These are phyloP conservation scores for Xylariomycetidae sp. DNA, from an alignment of 2,329 filamentous ascomycete genomes.

Conservation along the genomic window DNA sequence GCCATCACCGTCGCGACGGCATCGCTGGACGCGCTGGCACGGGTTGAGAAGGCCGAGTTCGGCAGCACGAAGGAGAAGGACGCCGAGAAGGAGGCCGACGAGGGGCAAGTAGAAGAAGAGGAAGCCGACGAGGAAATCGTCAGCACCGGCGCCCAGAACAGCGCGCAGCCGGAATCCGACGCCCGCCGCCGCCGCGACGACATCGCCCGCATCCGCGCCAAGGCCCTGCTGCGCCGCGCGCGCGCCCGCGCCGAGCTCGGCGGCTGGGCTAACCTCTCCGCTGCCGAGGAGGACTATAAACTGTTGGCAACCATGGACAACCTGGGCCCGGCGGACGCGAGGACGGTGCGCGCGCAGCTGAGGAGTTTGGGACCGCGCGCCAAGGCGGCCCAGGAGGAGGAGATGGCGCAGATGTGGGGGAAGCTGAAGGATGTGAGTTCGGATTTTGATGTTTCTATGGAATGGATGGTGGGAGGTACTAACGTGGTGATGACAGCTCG, in stretches of 20 bases:
- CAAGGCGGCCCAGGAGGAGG: conserved; percentile 74
- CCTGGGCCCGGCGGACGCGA: conserved; percentile 59
- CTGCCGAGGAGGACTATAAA: conserved; percentile 76
- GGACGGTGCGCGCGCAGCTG: conserved; percentile 62
- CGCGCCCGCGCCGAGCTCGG: conserved; percentile 64
- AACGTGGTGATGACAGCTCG: conserved; percentile 48
- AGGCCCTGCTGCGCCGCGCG: conserved; percentile 75
- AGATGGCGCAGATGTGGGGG: conserved; percentile 96
- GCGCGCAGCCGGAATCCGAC: conserved; percentile 30
- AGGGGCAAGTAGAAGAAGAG: conserved; percentile 18
- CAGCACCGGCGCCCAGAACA: conserved; percentile 49
- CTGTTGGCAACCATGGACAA: conserved; percentile 51
- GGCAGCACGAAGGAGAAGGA: conserved; percentile 27
- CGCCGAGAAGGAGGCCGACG: background rate
- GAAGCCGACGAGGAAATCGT: conserved; percentile 52
- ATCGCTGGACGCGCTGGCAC: conserved; percentile 67
- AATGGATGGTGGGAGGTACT: conserved; percentile 2
- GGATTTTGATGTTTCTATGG: background rate
- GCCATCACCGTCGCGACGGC: conserved; percentile 68
- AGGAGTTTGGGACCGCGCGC: conserved; percentile 59
- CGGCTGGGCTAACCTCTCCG: conserved; percentile 74
- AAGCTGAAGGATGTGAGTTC: conserved; percentile 73
- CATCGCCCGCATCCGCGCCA: conserved; percentile 70
- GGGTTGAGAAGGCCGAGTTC: conserved; percentile 37
- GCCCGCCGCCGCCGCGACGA: conserved; percentile 46